Evolutionary conservation across 768 basidiomycete genomes (phyloP).

Genomic region (Macrolepiota dolichaula): DNA sequence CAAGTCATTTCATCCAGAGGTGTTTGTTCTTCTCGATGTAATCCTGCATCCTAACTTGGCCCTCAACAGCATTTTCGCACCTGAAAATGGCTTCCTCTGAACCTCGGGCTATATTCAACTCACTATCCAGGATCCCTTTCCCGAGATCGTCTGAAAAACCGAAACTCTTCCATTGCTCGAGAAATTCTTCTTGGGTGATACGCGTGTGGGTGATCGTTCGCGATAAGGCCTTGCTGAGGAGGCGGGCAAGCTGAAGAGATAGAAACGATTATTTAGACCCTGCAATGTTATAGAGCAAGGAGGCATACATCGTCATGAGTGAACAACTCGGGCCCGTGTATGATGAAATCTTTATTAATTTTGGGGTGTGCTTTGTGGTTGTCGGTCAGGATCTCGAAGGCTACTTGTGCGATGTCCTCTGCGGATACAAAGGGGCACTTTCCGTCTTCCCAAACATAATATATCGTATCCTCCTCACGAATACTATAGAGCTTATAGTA

Average conservation of each 20-base stretch:
- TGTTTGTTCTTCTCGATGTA: no score
- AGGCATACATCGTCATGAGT: conserved; percentile 26
- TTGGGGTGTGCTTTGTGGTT: conserved; percentile 15
- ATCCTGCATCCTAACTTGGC: conserved; percentile 18
- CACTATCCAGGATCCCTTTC: conserved; percentile 14
- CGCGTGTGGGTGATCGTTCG: conserved; percentile 25
- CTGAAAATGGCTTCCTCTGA: conserved; percentile 17
- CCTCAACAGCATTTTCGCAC: conserved; percentile 19
- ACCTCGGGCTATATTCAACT: conserved; percentile 18
- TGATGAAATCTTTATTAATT: conserved; percentile 22
- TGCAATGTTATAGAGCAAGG: no score
- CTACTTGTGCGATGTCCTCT: conserved; percentile 31
- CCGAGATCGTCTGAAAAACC: conserved; percentile 19
- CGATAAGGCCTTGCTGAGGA: conserved; percentile 21
- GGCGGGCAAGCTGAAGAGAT: conserved; percentile 22
- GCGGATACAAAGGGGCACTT: conserved; percentile 25
- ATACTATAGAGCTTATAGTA: conserved; percentile 19
- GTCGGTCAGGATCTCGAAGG: conserved; percentile 24
- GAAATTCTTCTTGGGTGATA: conserved; percentile 17
- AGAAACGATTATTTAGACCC: no score
- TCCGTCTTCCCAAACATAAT: conserved; percentile 25
- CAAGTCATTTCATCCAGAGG: background rate
- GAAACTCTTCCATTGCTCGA: conserved; percentile 14
- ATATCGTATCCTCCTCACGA: conserved; percentile 21
- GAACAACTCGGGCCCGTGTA: conserved; percentile 30